Evolutionary conservation across 148 eudicot species (phyloP), one percentile per base, ranked within the genome.

Genomic region (Silene uniflora): DNA sequence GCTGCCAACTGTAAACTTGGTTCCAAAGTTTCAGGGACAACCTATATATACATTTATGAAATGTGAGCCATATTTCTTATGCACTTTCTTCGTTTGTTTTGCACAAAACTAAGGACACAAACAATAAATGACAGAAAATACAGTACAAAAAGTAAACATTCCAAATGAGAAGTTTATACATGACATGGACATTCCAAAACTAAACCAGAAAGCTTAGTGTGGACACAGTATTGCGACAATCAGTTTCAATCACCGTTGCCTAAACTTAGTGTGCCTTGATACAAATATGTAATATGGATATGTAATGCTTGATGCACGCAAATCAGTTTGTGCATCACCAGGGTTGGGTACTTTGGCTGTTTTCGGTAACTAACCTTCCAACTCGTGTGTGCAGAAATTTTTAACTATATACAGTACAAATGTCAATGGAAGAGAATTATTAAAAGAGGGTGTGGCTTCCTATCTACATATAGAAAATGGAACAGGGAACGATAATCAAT

Each of bases 1-100:
- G 98, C 93, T 64, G 98, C 98, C 84, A 93, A 76, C 88, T 93
- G 98, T 60, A 93, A 84, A 83, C 98, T 93, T 73, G 98, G 98
- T 83, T 92, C 97, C 86, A 92, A 87, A 73, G 97, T 92, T 91
- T 92, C 97, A 0, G 97, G 97, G 59, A 92, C 97, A 84, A 92
- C 97, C 96, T 92, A 85, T 19, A 76, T 92, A 85, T 19, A 76
- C 46, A 56, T 62, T 62, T 47, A 75, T 75, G 46, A 73, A 80
- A 54, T 58, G 62, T 21, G 68, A 78, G 76, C 52, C 63, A 62
- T 29, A 56, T 59, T 8, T 62, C 73, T 25, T 29, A 59, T 6
- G 22, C 21, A 27, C 6, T 29, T 67, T 49, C 17, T 13, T 52
- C 56, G 56, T 11, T 52, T 52, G 56, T 14, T 52, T 52, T 0